Evolutionary conservation across 495 filamentous ascomycete genomes (phyloP).

Genomic region (Penicillium lividum): DNA sequence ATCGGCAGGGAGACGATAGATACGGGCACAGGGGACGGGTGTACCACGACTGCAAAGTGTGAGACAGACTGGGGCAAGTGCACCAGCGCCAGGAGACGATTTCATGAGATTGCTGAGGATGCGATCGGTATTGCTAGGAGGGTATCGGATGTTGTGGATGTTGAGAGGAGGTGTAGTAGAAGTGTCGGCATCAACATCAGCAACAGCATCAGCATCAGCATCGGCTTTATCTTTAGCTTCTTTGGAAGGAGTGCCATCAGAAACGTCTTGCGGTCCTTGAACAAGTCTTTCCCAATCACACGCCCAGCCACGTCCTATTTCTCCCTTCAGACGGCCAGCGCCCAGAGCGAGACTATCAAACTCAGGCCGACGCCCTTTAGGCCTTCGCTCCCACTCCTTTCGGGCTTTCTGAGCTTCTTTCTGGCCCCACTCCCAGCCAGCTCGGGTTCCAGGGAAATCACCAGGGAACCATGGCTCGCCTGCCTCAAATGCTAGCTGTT

Average conservation of each 20-base stretch:
- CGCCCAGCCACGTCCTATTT: constrained; percentile 78
- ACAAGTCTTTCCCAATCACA: constrained; percentile 83
- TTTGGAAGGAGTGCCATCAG: constrained; percentile 2
- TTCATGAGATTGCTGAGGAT: constrained; percentile 26
- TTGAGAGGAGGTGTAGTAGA: constrained; percentile 26
- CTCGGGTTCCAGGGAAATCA: constrained; percentile 80
- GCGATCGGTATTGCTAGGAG: constrained; percentile 20
- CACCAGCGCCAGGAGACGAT: constrained; percentile 25
- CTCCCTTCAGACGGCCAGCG: constrained; percentile 68
- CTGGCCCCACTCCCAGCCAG: constrained; percentile 76
- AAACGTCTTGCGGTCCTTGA: constrained; percentile 18
- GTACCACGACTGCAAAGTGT: constrained; percentile 60
- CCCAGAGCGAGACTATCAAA: constrained; percentile 78
- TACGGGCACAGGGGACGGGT: constrained; percentile 61
- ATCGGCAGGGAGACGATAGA: constrained; percentile 68
- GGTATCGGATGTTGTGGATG: constrained; percentile 36
- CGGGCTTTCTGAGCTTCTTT: constrained; percentile 62
- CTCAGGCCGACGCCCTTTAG: constrained; percentile 77
- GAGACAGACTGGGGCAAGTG: constrained; percentile 60
- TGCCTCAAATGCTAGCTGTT: constrained; percentile 83
- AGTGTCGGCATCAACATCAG: background rate
- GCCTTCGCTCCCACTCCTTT: constrained; percentile 72
- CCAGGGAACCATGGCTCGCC: constrained; percentile 81
- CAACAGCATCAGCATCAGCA: background rate
- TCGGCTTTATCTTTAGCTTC: constrained; percentile 16